A percentile compares a stretch with the other conserved stretches of the same genome.
These are phyloP conservation scores for Calocybe gangraenosa DNA, from an alignment of 768 basidiomycete species.

Conservation along the genomic window DNA sequence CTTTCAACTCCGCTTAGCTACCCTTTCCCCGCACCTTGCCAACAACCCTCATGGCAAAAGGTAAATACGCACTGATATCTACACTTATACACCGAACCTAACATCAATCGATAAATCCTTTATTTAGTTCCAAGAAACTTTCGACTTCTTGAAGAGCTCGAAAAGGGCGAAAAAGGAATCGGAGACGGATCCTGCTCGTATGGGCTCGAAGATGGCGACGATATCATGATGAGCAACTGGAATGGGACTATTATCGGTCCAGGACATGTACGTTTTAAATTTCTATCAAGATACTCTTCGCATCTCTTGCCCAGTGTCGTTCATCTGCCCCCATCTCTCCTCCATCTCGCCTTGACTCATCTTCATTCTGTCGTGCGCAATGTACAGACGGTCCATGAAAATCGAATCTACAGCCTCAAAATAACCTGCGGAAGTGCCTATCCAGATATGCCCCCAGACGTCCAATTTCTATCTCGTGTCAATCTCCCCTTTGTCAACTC, in stretches of 20 bases:
- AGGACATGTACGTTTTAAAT: conserved; percentile 77
- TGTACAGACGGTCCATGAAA: conserved; percentile 91
- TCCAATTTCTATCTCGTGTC: conserved; percentile 85
- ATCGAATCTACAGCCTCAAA: conserved; percentile 94
- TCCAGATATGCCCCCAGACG: conserved; percentile 72
- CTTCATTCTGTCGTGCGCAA: conserved; percentile 8
- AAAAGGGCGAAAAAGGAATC: conserved; percentile 99
- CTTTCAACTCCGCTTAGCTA: conserved; percentile 14
- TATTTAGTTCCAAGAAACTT: conserved; percentile 92
- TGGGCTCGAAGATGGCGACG: conserved; percentile 91
- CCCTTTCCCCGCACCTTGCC: conserved; percentile 3
- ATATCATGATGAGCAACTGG: conserved; percentile 98
- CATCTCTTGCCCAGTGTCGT: too few species aligned
- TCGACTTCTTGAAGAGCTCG: conserved; percentile 94
- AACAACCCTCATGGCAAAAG: conserved; percentile 43
- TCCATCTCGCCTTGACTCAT: conserved; percentile 8
- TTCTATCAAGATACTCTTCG: too few species aligned
- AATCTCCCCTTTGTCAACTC: conserved; percentile 90
- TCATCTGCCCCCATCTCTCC: conserved; percentile 1
- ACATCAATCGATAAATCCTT: background rate
- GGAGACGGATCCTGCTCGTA: conserved; percentile 98
- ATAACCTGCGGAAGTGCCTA: conserved; percentile 78
- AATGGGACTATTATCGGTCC: conserved; percentile 99
- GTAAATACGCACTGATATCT: too few species aligned
- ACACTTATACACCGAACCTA: too few species aligned